Base-by-base conservation (phyloP, 768 basidiomycete species). In the Cantharellus cinnabarinus region DNA sequence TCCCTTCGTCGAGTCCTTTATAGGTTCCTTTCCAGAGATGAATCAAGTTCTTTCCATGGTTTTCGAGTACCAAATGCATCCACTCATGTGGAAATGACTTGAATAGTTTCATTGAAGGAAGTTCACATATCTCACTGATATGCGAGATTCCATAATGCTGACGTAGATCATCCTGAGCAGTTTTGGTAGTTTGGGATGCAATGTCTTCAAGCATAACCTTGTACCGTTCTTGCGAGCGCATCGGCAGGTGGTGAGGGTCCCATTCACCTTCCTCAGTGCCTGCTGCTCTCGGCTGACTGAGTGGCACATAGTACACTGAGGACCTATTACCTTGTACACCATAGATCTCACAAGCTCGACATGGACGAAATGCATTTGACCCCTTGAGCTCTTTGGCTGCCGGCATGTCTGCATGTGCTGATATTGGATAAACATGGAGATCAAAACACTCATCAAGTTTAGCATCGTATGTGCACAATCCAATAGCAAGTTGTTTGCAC, bases 301-400 rank as follows among this genome's bases (percentile, higher is more conserved):
- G 56, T 2, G 59, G 59, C 3, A 64, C 71, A 72, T 63, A 67
- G 64, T 64, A 59, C 2, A 68, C 64, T 0, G 48, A 55, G 4
- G 58, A 48, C 5, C 34, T 20, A 3, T 52, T 10, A 42, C 60
- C 35, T 3, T 61, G 60, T 61, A 70, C 58, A 3, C 67, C 71
- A 3, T 37, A 41, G 34, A 76, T 74, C 3, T 65, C 60, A 62
- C 75, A 76, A 58, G 68, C 68, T 62, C 60, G 71, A 59, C 72
- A 75, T 0, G 72, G 73, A 2, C 38, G 63, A 5, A 63, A 42
- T 4, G 67, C 70, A 60, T 76, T 75, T 59, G 73, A 71, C 3
- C 75, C 73, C 60, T 75, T 76, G 68, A 75, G 74, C 20, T 64
- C 52, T 35, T 67, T 60, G 2, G 72, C 65, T 0, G 70, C 65